Percentiles rank a stretch among this genome's conserved stretches.
These are phyloP conservation scores for Aspergillus fumigatiaffinis DNA, from an alignment of 2,329 filamentous ascomycete species.

Conservation along the genomic window DNA sequence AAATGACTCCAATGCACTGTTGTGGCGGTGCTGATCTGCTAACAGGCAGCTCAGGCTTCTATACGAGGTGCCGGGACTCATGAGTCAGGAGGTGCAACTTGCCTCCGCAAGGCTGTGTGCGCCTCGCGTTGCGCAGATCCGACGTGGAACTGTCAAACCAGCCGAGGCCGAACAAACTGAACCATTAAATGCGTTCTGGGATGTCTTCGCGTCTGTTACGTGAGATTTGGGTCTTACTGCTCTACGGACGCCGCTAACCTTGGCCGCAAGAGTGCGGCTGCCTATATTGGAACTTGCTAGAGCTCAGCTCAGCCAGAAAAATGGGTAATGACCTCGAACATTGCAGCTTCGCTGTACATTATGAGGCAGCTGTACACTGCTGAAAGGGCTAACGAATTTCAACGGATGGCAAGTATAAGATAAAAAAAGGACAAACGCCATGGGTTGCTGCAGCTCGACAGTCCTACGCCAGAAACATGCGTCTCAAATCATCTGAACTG, in stretches of 20 bases:
- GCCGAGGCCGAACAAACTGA: not conserved
- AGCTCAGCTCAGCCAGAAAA: not conserved
- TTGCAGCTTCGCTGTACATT: not conserved
- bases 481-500: not conserved
- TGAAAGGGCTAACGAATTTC: not conserved
- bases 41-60: not conserved
- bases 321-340: not conserved
- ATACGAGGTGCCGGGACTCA: not conserved
- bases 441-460: not conserved
- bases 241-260: too few species aligned
- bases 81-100: not conserved
- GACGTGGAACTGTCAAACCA: not conserved
- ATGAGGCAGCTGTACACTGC: not conserved
- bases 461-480: not conserved
- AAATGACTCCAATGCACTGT: not conserved
- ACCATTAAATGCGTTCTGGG: not conserved
- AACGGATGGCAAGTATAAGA: not conserved
- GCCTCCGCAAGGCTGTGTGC: not conserved
- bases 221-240: too few species aligned
- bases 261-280: too few species aligned
- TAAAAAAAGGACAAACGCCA: not conserved
- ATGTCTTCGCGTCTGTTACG: not conserved
- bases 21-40: not conserved
- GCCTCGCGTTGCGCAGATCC: not conserved
- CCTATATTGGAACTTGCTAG: too few species aligned